These are phyloP conservation scores for Leersia perrieri DNA, from an alignment of 176 grass and related monocot species.

Conservation along the genomic window DNA sequence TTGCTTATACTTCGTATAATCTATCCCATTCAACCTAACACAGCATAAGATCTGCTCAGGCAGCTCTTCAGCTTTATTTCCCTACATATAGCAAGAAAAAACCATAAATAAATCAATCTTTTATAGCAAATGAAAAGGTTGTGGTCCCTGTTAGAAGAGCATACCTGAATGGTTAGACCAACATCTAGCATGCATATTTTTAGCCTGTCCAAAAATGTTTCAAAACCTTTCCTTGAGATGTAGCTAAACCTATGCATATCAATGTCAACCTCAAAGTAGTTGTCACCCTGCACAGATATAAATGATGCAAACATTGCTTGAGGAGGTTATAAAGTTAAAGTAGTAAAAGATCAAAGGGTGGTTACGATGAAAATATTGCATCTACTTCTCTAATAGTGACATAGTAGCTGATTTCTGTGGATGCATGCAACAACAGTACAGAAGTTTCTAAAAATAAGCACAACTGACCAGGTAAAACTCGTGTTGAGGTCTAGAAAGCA, in stretches of 20 bases:
- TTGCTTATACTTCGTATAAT: constrained; percentile 73
- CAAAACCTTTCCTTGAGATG: constrained; percentile 96
- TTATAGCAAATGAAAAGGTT: not conserved
- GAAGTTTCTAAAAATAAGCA: not conserved
- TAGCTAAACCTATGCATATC: constrained; percentile 99
- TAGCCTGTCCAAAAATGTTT: constrained; percentile 86
- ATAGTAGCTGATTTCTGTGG: not conserved
- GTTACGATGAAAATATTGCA: constrained; percentile 5
- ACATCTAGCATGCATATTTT: constrained; percentile 84
- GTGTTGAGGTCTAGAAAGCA: constrained; percentile 93
- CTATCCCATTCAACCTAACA: constrained; percentile 84
- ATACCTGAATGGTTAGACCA: constrained; percentile 97
- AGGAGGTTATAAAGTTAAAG: not conserved
- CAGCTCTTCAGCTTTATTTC: constrained; percentile 86
- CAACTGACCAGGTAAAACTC: constrained; percentile 80
- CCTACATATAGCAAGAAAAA: constrained; percentile 45
- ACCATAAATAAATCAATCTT: not conserved
- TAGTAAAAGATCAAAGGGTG: not conserved
- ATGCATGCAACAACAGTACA: constrained; percentile 7
- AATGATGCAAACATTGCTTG: not conserved
- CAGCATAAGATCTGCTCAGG: constrained; percentile 92
- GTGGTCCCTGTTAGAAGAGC: not conserved
- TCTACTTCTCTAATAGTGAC: not conserved
- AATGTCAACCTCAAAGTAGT: constrained; percentile 96
- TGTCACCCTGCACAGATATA: constrained; percentile 67